Percentiles rank a stretch among this genome's conserved stretches.
Conservation (phyloP, 345 rosid genomes). For the Linum lewisii region DNA sequence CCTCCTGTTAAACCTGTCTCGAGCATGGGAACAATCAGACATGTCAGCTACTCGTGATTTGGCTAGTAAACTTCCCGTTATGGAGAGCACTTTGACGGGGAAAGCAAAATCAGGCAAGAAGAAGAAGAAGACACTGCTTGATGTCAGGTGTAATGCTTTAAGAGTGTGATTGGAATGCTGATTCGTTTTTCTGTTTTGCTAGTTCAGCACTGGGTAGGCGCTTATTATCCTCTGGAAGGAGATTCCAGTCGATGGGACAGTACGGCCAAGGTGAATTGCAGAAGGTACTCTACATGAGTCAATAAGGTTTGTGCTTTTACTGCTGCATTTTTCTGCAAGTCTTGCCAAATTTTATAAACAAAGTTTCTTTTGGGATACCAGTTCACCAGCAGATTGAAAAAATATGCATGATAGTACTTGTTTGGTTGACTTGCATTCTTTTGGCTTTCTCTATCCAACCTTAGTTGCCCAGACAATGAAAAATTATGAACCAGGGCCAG, state of each 20-base stretch:
- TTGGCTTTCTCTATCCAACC: no score
- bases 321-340: neutral
- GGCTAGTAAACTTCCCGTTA: constrained; percentile 43
- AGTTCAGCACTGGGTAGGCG: constrained; percentile 80
- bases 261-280: constrained; percentile 86
- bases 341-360: neutral
- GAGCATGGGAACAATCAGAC: constrained; percentile 80
- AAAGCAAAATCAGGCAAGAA: constrained; percentile 61
- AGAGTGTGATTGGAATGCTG: constrained; percentile 19
- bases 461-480: no score
- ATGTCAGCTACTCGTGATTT: constrained; percentile 53
- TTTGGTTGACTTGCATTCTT: neutral
- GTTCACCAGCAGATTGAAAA: neutral
- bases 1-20: constrained; percentile 52
- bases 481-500: no score
- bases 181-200: constrained; percentile 18
- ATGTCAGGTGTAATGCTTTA: constrained; percentile 13
- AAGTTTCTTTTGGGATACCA: no score
- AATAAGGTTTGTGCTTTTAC: constrained; percentile 14
- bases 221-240: constrained; percentile 65
- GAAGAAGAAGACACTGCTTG: constrained; percentile 17
- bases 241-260: constrained; percentile 87
- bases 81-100: constrained; percentile 44
- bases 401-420: neutral
- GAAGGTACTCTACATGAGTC: constrained; percentile 39